Base-by-base conservation (phyloP, 768 basidiomycete species). In the Leucosporidium yakuticum region DNA sequence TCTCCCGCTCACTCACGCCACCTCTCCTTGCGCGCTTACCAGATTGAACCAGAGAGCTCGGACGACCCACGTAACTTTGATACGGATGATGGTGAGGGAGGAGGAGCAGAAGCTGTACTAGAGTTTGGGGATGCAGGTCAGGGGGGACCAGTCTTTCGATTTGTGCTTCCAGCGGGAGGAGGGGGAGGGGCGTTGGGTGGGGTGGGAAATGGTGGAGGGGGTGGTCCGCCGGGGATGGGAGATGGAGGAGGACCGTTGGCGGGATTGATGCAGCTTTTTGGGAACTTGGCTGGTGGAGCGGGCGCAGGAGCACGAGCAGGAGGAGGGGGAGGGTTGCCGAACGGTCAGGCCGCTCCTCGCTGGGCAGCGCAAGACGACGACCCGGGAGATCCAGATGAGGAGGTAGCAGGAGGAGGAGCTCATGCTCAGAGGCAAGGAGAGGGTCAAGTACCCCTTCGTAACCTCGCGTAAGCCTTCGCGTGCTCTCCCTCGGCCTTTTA, bases 51-150 rank as follows among this genome's bases (percentile, higher is more conserved):
- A 14, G 60, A n/a, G 39, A 44, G 39, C 25, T n/a, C 17, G 15
- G 69, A 71, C 56, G 69, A 71, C 48, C 69, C 69, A 20, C 59
- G 69, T 55, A 61, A 64, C 48, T 71, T 71, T 44, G 69, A 71
- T 44, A 66, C 65, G n/a, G 66, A 62, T 15, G 39, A 44, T 15
- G 39, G 39, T 15, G 39, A 44, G n/a, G n/a, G n/a, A 44, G 39
- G 39, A 44, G 39, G 8, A 44, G 39, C 8, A 44, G 39, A 44
- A 44, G 39, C 39, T 44, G 39, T 44, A 44, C 39, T 44, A 3
- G 39, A 44, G 14, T 44, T 44, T 15, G 39, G 39, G 11, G 39
- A 44, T 15, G 39, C 11, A 8, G 39, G 11, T 8, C 39, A 44
- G 48, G 69, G 64, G n/a, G 66, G n/a, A 5, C 53, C 48, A 8